Evolutionary conservation across 2,329 filamentous ascomycete species (phyloP).

Genomic region (Mycosphaerelloides madeirae): DNA sequence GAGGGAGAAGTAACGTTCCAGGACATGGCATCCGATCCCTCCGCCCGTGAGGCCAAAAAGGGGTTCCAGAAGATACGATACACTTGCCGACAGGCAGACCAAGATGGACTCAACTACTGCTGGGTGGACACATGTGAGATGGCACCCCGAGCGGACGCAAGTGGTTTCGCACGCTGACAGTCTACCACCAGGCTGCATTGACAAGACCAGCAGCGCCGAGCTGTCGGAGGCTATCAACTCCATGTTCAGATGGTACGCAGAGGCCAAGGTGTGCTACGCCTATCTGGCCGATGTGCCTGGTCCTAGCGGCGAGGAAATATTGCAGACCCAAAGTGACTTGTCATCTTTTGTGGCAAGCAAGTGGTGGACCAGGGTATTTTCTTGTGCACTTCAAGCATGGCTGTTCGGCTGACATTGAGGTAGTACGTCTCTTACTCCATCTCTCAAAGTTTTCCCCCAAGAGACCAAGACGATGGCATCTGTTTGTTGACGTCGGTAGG

Average conservation of each 20-base stretch:
- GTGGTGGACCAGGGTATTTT: no score
- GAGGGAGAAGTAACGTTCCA: conserved; percentile 9
- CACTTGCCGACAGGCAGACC: conserved; percentile 7
- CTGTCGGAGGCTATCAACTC: background rate
- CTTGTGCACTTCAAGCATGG: no score
- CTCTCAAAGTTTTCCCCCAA: no score
- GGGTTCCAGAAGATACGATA: conserved; percentile 9
- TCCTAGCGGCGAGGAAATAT: no score
- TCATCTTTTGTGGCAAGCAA: no score
- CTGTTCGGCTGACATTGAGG: no score
- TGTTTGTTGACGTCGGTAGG: background rate
- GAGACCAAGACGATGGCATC: no score
- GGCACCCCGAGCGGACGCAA: no score
- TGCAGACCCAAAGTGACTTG: no score
- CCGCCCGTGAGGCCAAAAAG: background rate
- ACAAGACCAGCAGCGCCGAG: background rate
- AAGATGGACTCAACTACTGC: conserved; percentile 3
- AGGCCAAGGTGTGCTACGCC: background rate
- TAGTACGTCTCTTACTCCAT: no score
- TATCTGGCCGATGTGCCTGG: background rate
- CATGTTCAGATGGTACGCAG: background rate
- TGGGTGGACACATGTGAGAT: conserved; percentile 11
- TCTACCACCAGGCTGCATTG: background rate
- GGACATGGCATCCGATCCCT: background rate
- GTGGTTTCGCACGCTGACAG: no score